Evolutionary conservation across 176 grass and related monocot species (phyloP).

Genomic region (Phyllostachys edulis): DNA sequence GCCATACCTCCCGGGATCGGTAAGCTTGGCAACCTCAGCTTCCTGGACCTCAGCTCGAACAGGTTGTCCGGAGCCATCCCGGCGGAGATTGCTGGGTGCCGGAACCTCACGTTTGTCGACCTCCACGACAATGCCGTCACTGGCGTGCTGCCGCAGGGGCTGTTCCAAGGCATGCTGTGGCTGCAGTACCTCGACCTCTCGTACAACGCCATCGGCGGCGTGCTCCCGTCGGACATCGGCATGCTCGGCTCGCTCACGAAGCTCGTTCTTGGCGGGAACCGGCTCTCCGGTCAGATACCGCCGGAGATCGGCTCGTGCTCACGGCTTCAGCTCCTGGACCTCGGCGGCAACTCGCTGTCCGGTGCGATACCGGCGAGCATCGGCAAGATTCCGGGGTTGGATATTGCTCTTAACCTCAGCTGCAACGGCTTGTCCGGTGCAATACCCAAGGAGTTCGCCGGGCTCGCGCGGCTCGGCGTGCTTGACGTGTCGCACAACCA

Average conservation of each 20-base stretch:
- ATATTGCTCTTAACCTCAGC: slow-evolving; percentile 74
- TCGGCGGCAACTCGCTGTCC: slow-evolving; percentile 65
- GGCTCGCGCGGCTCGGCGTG: slow-evolving; percentile 42
- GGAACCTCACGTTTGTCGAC: slow-evolving; percentile 80
- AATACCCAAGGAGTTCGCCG: slow-evolving; percentile 56
- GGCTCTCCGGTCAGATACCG: slow-evolving; percentile 53
- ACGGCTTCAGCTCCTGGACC: slow-evolving; percentile 74
- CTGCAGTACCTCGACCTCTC: slow-evolving; percentile 84
- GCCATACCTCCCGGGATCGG: slow-evolving; percentile 43
- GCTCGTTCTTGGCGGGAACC: slow-evolving; percentile 60
- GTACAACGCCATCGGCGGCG: slow-evolving; percentile 59
- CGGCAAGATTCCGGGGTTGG: slow-evolving; percentile 73
- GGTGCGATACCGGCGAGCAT: slow-evolving; percentile 62
- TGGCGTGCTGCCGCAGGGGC: slow-evolving; percentile 48
- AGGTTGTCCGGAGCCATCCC: slow-evolving; percentile 56
- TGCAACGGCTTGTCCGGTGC: slow-evolving; percentile 62
- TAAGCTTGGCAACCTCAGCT: slow-evolving; percentile 47
- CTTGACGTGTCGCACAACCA: slow-evolving; percentile 72
- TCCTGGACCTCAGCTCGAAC: slow-evolving; percentile 75
- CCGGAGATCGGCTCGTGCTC: slow-evolving; percentile 64
- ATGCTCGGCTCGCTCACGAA: slow-evolving; percentile 73
- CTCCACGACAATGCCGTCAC: slow-evolving; percentile 68
- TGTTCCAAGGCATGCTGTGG: slow-evolving; percentile 50
- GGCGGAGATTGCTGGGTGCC: slow-evolving; percentile 48
- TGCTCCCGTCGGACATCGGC: slow-evolving; percentile 48